These are phyloP conservation scores for Diaporthe sp. DNA, from an alignment of 2,329 filamentous ascomycete species.

Conservation along the genomic window DNA sequence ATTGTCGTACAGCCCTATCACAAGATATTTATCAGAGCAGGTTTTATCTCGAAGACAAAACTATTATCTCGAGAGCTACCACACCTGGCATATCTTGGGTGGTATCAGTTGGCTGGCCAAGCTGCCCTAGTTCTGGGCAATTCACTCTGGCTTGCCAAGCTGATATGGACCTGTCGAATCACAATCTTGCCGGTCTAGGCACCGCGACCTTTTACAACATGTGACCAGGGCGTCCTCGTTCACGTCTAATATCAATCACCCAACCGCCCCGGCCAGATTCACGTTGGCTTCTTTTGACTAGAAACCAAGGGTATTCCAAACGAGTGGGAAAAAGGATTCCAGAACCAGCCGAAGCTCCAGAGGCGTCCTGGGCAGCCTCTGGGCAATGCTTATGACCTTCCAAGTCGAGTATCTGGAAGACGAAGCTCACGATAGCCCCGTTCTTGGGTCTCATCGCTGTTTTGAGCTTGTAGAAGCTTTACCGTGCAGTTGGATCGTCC, in stretches of 20 bases:
- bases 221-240: conserved; percentile 10
- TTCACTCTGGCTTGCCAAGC: conserved; percentile 14
- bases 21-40: neutral
- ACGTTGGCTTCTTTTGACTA: neutral
- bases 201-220: neutral
- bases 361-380: conserved; percentile 8
- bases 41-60: neutral
- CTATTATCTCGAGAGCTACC: neutral
- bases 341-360: neutral
- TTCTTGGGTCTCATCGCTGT: conserved; percentile 6
- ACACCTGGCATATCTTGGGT: neutral
- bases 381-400: conserved; percentile 24
- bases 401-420: conserved; percentile 24
- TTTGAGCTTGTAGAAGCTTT: neutral
- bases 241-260: neutral
- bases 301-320: neutral
- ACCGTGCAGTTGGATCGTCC: conserved; percentile 1
- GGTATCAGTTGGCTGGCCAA: conserved; percentile 4
- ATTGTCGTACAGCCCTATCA: neutral
- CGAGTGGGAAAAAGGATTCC: neutral
- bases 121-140: conserved; percentile 1
- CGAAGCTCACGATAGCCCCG: neutral
- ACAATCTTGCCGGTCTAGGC: conserved; percentile 3
- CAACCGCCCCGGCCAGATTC: neutral
- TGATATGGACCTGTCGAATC: conserved; percentile 24